Evolutionary conservation across 805 yeast species (phyloP).

Genomic region (Ogataea zsoltii): DNA sequence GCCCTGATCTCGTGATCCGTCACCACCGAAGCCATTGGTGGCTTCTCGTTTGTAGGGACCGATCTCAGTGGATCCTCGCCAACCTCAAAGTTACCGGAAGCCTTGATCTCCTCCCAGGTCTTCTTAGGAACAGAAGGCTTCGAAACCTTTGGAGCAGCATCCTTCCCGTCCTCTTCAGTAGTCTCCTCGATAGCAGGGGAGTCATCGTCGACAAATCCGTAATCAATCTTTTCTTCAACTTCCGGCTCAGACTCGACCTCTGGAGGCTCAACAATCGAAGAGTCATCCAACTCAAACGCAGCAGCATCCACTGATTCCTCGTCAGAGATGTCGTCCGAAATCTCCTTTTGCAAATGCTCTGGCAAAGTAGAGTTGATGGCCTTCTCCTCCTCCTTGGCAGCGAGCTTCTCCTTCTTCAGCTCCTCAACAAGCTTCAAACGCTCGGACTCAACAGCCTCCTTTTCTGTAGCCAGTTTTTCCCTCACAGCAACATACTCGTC

Average conservation of each 20-base stretch:
- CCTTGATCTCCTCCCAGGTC: constrained; percentile 29
- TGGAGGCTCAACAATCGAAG: constrained; percentile 27
- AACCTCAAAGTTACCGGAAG: constrained; percentile 32
- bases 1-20: constrained; percentile 20
- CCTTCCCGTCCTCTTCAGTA: background rate
- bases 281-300: constrained; percentile 30
- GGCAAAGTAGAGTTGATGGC: constrained; percentile 52
- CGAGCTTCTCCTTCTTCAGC: constrained; percentile 38
- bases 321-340: constrained; percentile 28
- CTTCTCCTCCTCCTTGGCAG: constrained; percentile 43
- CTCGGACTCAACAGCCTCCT: constrained; percentile 42
- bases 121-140: constrained; percentile 25
- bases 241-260: constrained; percentile 28
- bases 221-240: constrained; percentile 25
- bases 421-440: constrained; percentile 38
- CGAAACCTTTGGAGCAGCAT: constrained; percentile 31
- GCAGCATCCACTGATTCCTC: constrained; percentile 32
- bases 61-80: constrained; percentile 36
- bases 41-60: constrained; percentile 41
- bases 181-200: constrained; percentile 35
- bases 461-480: constrained; percentile 42
- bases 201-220: constrained; percentile 32
- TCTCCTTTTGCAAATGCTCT: constrained; percentile 46
- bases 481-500: constrained; percentile 33
- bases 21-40: constrained; percentile 35